Conservation (phyloP, 2,329 filamentous ascomycete species). For the Septoria linicola region DNA sequence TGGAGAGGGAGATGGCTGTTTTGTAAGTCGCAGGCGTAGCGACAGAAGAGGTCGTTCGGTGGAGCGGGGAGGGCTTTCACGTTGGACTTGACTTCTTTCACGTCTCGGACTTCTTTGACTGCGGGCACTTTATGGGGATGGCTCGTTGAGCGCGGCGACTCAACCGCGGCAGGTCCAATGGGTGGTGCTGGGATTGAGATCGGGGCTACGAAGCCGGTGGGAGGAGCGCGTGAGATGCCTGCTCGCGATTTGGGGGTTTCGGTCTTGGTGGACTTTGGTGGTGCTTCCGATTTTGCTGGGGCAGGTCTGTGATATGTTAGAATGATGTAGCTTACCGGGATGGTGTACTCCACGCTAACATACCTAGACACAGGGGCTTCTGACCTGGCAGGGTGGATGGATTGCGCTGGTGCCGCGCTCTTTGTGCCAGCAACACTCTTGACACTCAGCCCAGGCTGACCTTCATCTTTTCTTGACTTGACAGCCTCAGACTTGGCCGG, state of each 20-base stretch:
- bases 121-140: not conserved
- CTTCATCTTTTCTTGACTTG: not conserved
- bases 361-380: conserved; percentile 3
- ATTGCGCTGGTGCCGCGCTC: conserved; percentile 9
- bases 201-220: conserved; percentile 6
- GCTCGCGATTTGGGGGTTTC: conserved; percentile 6
- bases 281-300: conserved; percentile 10
- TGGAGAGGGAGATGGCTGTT: conserved; percentile 17
- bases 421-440: conserved; percentile 3
- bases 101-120: conserved; percentile 4
- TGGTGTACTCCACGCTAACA: no score
- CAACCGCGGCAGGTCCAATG: not conserved
- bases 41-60: conserved; percentile 22
- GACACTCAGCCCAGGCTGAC: not conserved
- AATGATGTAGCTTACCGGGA: not conserved
- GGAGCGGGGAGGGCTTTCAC: conserved; percentile 22
- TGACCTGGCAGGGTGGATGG: conserved; percentile 6
- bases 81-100: not conserved
- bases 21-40: conserved; percentile 24
- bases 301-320: conserved; percentile 4
- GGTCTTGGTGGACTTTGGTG: conserved; percentile 7
- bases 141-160: not conserved
- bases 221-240: not conserved
- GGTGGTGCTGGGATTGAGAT: conserved; percentile 14
- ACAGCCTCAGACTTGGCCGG: not conserved